These are phyloP conservation scores for Pyrus communis DNA, from an alignment of 306 rosid genomes.

Conservation along the genomic window DNA sequence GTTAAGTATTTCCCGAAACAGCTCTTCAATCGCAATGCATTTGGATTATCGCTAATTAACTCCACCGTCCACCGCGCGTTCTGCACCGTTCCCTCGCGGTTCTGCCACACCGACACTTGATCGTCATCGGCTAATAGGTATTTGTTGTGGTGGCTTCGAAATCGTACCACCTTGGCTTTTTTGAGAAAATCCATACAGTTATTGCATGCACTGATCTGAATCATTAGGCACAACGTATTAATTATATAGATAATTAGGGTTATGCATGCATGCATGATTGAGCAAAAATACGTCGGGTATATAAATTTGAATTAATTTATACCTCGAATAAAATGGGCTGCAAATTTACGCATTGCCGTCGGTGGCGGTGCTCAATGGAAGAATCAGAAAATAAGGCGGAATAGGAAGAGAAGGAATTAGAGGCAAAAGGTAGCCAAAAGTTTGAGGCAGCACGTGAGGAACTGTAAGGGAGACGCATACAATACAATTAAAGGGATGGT, in stretches of 20 bases:
- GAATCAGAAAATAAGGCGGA: not conserved
- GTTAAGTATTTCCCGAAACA: slow-evolving; percentile 34
- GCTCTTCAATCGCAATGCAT: slow-evolving; percentile 27
- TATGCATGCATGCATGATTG: not conserved
- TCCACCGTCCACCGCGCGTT: slow-evolving; percentile 30
- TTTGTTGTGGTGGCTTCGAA: slow-evolving; percentile 34
- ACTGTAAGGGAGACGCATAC: not conserved
- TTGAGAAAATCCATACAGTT: slow-evolving; percentile 30
- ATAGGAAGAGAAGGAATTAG: not conserved
- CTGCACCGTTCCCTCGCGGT: slow-evolving; percentile 6
- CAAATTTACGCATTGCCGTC: not conserved
- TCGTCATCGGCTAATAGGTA: slow-evolving; percentile 28
- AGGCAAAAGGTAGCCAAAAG: not conserved
- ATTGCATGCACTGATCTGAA: not conserved
- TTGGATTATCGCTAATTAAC: slow-evolving; percentile 21
- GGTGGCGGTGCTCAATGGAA: not conserved
- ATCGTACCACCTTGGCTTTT: slow-evolving; percentile 24
- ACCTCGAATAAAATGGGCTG: not conserved
- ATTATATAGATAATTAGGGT: not conserved
- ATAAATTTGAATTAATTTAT: not conserved
- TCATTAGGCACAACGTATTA: not conserved
- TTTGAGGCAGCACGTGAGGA: not conserved
- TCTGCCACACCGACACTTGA: slow-evolving; percentile 21
- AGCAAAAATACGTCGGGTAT: not conserved
- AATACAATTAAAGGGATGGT: not conserved